Evolutionary conservation across 2,329 filamentous ascomycete genomes (phyloP).

Genomic region (Aureobasidium sp.): DNA sequence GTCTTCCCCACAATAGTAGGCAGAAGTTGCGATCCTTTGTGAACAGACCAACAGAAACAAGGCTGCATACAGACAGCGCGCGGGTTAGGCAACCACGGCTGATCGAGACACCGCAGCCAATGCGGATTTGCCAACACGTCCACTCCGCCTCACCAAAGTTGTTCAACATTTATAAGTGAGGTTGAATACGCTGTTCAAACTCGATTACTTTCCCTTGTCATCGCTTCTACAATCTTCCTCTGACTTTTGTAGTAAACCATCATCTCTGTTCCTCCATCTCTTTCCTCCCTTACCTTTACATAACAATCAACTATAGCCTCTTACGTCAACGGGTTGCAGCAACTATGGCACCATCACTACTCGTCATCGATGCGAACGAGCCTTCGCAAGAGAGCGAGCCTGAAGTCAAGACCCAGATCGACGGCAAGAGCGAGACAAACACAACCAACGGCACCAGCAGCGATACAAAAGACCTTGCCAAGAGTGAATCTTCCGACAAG

Average conservation of each 20-base stretch:
- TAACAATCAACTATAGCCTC: background rate
- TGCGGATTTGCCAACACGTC: background rate
- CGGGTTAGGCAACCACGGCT: background rate
- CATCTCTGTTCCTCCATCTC: background rate
- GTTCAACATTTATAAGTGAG: background rate
- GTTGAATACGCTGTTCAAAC: background rate
- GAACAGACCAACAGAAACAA: background rate
- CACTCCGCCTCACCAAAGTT: background rate
- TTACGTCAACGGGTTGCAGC: background rate
- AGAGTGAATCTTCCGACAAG: background rate
- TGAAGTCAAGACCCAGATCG: background rate
- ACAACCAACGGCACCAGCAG: background rate
- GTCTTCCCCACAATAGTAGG: background rate
- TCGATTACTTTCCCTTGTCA: background rate
- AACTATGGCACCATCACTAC: background rate
- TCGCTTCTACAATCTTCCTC: background rate
- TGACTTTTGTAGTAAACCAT: background rate
- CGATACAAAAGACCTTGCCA: background rate
- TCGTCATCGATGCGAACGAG: background rate
- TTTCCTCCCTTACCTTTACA: background rate
- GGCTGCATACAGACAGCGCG: background rate
- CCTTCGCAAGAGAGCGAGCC: background rate
- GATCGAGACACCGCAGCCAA: constrained; percentile 6
- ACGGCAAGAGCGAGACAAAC: background rate
- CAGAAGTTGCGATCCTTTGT: background rate